These are phyloP conservation scores for Gymnopilus dilepis DNA, from an alignment of 768 basidiomycete genomes.

Conservation along the genomic window DNA sequence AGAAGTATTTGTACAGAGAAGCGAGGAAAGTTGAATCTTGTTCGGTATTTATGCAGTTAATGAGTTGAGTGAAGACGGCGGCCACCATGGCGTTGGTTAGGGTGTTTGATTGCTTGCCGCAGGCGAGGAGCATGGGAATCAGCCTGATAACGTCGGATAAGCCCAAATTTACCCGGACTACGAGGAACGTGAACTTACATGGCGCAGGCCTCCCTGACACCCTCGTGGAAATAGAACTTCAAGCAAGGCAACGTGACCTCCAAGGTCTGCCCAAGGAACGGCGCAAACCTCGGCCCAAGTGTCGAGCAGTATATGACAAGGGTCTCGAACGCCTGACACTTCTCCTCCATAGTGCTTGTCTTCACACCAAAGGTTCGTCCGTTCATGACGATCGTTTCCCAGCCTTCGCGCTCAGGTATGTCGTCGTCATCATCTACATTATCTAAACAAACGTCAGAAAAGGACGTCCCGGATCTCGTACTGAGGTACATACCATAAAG, in stretches of 20 bases:
- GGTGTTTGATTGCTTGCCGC: conserved; percentile 68
- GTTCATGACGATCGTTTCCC: conserved; percentile 80
- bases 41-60: conserved; percentile 68
- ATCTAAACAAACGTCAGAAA: neutral
- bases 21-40: conserved; percentile 78
- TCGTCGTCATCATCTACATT: conserved; percentile 57
- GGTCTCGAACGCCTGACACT: conserved; percentile 89
- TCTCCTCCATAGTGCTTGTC: conserved; percentile 80
- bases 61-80: conserved; percentile 69
- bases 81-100: conserved; percentile 72
- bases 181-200: conserved; percentile 52
- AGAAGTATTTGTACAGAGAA: conserved; percentile 74
- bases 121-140: conserved; percentile 70
- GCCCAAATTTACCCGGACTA: neutral
- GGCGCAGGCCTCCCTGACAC: conserved; percentile 78
- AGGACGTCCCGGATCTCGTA: neutral
- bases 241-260: conserved; percentile 75
- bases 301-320: conserved; percentile 80
- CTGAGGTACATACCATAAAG: conserved; percentile 58
- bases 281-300: conserved; percentile 67
- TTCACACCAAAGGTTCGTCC: conserved; percentile 79
- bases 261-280: conserved; percentile 72
- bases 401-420: conserved; percentile 68
- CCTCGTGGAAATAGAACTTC: conserved; percentile 83
- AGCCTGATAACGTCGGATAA: conserved; percentile 51